phyloP scores from a whole-genome alignment of 1,139 yeast genomes.

The Suhomyces wounanorum region DNA sequence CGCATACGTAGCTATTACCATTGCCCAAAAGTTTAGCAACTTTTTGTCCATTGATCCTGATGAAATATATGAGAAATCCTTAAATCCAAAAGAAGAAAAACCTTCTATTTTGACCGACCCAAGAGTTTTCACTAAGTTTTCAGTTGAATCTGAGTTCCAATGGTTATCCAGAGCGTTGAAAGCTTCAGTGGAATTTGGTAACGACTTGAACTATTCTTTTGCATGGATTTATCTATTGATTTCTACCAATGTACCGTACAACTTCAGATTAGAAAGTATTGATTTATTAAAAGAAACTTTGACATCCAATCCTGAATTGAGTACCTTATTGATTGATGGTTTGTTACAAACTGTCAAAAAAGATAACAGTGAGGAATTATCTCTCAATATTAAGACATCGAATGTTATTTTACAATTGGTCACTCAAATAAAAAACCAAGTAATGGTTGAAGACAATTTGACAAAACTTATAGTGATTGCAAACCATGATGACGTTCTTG shows the following conservation, averaged over 20 bases:
- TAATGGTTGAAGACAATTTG: slow-evolving; percentile 28
- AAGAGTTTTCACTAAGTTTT: slow-evolving; percentile 53
- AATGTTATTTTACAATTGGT: slow-evolving; percentile 49
- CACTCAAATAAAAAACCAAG: slow-evolving; percentile 35
- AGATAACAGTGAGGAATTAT: slow-evolving; percentile 20
- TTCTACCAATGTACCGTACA: slow-evolving; percentile 38
- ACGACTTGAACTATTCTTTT: slow-evolving; percentile 23
- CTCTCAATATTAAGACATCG: slow-evolving; percentile 27
- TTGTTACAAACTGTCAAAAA: slow-evolving; percentile 18
- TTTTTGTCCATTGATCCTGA: slow-evolving; percentile 15
- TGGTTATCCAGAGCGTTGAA: slow-evolving; percentile 55
- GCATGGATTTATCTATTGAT: slow-evolving; percentile 48
- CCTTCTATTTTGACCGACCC: slow-evolving; percentile 46
- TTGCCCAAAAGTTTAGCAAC: slow-evolving; percentile 13
- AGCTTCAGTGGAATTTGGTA: slow-evolving; percentile 16
- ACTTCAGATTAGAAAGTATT: slow-evolving; percentile 34
- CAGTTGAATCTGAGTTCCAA: slow-evolving; percentile 42
- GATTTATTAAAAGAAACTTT: slow-evolving; percentile 28
- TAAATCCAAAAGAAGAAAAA: slow-evolving; percentile 36
- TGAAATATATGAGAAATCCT: slow-evolving; percentile 25
- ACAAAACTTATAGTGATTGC: slow-evolving; percentile 53
- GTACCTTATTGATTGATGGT: slow-evolving; percentile 20
- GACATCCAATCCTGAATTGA: slow-evolving; percentile 17
- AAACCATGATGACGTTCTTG: slow-evolving; percentile 48
- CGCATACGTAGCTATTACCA: slow-evolving; percentile 45